Percentiles rank a stretch among this genome's conserved stretches.
Evolutionary conservation across 495 filamentous ascomycete genomes (phyloP).

Genomic region (Astrocystis sublimbata): DNA sequence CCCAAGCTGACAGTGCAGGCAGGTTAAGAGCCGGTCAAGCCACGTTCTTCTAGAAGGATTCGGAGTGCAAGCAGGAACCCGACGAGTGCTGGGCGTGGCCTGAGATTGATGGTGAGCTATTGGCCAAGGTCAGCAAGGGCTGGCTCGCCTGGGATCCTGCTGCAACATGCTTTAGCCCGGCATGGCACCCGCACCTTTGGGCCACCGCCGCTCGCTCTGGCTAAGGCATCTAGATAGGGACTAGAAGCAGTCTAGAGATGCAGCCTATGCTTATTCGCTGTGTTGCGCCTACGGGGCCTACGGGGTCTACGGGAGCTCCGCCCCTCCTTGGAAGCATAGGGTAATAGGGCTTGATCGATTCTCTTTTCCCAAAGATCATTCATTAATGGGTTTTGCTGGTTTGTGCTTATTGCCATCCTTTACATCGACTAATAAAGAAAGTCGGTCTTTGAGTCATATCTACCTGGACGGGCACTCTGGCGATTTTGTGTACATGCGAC

Average conservation of each 20-base stretch:
- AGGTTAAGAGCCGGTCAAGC: not conserved
- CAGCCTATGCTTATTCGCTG: slow-evolving; percentile 26
- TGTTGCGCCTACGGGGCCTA: too few relatives aligned
- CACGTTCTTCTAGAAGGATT: slow-evolving; percentile 1
- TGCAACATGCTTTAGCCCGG: not conserved
- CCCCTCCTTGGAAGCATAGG: slow-evolving; percentile 5
- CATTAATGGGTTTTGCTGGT: not conserved
- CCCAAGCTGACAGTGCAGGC: not conserved
- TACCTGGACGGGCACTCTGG: not conserved
- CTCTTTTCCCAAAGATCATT: not conserved
- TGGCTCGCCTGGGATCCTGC: not conserved
- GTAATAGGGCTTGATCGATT: too few relatives aligned
- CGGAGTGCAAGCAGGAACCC: not conserved
- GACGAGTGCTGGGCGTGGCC: not conserved
- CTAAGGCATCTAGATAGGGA: not conserved
- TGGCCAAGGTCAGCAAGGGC: not conserved
- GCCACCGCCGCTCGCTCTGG: slow-evolving; percentile 18
- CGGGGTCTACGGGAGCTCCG: slow-evolving; percentile 5
- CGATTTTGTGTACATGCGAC: not conserved
- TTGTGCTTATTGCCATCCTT: not conserved
- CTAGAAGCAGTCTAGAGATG: too few relatives aligned
- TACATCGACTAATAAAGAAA: not conserved
- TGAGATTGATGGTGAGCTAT: not conserved
- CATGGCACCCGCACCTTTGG: slow-evolving; percentile 22
- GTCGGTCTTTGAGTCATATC: not conserved